phyloP scores from a whole-genome alignment of 164 flowering plant genomes.

The Chloranthus sessilifolius region DNA sequence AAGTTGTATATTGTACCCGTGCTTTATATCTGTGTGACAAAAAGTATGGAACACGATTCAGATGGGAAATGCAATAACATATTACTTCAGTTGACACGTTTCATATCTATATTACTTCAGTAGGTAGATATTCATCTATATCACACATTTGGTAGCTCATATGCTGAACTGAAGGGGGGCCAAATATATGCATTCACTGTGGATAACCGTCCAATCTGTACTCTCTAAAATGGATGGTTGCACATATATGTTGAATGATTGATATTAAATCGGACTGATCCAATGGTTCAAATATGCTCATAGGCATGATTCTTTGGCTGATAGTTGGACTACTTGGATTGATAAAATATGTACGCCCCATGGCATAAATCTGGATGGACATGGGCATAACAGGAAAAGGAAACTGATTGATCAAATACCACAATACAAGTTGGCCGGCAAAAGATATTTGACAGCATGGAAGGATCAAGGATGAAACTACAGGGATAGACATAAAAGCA shows the following conservation, averaged over 20 bases:
- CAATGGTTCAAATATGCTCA: too few species aligned
- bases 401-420: neutral
- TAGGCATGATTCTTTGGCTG: too few species aligned
- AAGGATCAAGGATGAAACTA: neutral
- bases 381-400: neutral
- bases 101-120: neutral
- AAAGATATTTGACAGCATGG: neutral
- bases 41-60: conserved; percentile 1
- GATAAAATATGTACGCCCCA: too few species aligned
- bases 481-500: neutral
- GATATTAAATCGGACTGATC: too few species aligned
- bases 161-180: neutral
- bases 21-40: conserved; percentile 49
- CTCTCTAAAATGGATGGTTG: too few species aligned
- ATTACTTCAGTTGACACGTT: neutral
- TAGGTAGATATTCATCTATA: neutral
- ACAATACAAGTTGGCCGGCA: neutral
- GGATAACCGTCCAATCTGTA: neutral
- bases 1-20: conserved; percentile 53
- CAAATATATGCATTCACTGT: neutral
- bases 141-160: neutral
- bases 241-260: too few species aligned
- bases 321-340: too few species aligned
- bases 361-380: neutral
- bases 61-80: neutral